Conservation (phyloP, 169 alveolate species). For the Plasmodium reichenowi region DNA sequence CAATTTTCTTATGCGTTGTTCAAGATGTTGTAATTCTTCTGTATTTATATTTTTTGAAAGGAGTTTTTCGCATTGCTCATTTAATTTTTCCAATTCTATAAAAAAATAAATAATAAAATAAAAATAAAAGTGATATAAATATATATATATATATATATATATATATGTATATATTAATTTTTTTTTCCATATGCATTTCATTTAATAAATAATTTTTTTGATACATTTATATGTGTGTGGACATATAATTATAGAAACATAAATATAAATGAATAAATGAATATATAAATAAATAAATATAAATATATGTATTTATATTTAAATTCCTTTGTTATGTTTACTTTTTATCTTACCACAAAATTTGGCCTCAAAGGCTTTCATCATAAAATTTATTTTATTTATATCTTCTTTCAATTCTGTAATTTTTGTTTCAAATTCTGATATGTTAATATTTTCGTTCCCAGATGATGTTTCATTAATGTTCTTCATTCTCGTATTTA, state of each 20-base stretch:
- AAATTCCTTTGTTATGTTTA: too few relatives aligned
- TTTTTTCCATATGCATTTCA: neutral
- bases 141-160: neutral
- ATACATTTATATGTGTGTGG: neutral
- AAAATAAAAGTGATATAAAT: neutral
- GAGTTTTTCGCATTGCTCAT: slow-evolving; percentile 63
- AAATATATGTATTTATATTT: neutral
- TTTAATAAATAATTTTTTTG: neutral
- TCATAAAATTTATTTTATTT: slow-evolving; percentile 42
- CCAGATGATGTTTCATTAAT: slow-evolving; percentile 14
- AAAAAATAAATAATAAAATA: slow-evolving; percentile 2
- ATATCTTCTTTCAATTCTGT: slow-evolving; percentile 54
- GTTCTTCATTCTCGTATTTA: slow-evolving; percentile 24
- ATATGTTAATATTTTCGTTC: slow-evolving; percentile 17
- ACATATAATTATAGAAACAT: slow-evolving; percentile 4
- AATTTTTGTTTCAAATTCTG: slow-evolving; percentile 50
- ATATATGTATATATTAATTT: neutral
- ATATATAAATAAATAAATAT: neutral
- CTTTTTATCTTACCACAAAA: slow-evolving; percentile 25
- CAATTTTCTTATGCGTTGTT: slow-evolving; percentile 57
- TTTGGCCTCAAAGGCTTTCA: slow-evolving; percentile 66
- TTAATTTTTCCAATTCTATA: slow-evolving; percentile 56
- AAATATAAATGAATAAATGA: neutral
- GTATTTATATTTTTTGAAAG: slow-evolving; percentile 47
- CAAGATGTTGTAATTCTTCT: slow-evolving; percentile 63